Percentiles rank a stretch among this genome's conserved stretches.
Conservation (phyloP, 352 stramenopile species). For the Globisporangium canariense region DNA sequence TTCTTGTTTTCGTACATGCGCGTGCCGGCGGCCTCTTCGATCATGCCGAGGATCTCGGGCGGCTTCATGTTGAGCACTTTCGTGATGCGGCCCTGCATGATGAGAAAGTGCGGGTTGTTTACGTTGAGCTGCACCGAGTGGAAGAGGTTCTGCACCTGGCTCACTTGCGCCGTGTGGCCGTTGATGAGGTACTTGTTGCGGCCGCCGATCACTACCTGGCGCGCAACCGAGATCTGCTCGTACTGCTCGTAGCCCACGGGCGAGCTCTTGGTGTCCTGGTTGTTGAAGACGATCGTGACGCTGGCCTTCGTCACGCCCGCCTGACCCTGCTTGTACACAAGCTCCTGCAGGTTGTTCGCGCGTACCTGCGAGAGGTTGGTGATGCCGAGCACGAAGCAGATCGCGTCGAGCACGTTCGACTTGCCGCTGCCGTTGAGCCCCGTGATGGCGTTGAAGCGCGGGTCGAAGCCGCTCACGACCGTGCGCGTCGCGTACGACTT, state of each 20-base stretch:
- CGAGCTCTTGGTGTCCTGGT: conserved; percentile 90
- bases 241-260: conserved; percentile 98
- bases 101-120: conserved; percentile 99
- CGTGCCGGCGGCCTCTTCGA: conserved; percentile 99
- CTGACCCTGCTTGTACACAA: conserved; percentile 99
- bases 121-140: conserved; percentile 99
- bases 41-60: conserved; percentile 99
- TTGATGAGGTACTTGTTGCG: conserved; percentile 99
- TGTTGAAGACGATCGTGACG: conserved; percentile 99
- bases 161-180: conserved; percentile 95
- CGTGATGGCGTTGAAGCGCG: conserved; percentile 99
- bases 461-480: conserved; percentile 98
- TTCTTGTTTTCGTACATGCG: conserved; percentile 99
- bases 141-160: conserved; percentile 99
- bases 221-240: conserved; percentile 98
- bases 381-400: conserved; percentile 99
- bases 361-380: conserved; percentile 98
- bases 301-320: conserved; percentile 98
- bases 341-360: conserved; percentile 97
- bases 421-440: conserved; percentile 99
- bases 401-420: conserved; percentile 99
- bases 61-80: conserved; percentile 99
- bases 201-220: conserved; percentile 97
- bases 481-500: conserved; percentile 99
- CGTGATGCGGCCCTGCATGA: conserved; percentile 99